A percentile compares a stretch with the other conserved stretches of the same genome.
Evolutionary conservation across 495 filamentous ascomycete species (phyloP).

Genomic region (Sordaria brevicollis): DNA sequence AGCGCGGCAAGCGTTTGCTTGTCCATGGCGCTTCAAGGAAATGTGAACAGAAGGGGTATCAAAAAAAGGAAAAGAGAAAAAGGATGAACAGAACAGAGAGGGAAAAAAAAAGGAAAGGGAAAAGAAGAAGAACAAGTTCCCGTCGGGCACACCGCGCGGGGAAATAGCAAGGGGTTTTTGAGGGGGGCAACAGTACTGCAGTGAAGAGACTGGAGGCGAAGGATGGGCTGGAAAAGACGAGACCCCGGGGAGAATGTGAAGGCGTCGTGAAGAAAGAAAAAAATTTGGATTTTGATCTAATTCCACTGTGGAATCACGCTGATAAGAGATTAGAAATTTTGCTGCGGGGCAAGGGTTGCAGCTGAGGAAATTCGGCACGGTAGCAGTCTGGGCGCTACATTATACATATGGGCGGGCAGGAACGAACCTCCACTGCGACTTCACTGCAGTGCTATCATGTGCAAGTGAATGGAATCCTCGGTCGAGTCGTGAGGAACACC

Average conservation of each 20-base stretch:
- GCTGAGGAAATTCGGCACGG: not conserved
- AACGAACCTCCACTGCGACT: not conserved
- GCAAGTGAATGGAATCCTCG: not conserved
- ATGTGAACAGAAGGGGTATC: constrained; percentile 18
- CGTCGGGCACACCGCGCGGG: not conserved
- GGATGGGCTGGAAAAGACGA: constrained; percentile 2
- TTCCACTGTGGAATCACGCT: constrained; percentile 15
- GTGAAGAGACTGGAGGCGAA: not conserved
- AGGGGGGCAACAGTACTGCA: constrained; percentile 1
- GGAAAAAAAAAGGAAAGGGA: constrained; percentile 3
- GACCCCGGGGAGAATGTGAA: not conserved
- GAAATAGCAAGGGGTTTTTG: not conserved
- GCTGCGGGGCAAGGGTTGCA: constrained; percentile 9
- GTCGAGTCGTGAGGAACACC: too few species aligned
- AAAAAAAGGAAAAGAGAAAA: constrained; percentile 6
- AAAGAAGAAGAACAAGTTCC: not conserved
- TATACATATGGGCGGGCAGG: too few species aligned
- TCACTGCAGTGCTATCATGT: not conserved
- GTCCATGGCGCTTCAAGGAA: constrained; percentile 44
- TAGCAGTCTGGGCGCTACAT: not conserved
- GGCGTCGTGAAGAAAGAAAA: constrained; percentile 6
- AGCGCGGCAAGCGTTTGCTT: constrained; percentile 63
- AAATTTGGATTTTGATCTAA: constrained; percentile 16
- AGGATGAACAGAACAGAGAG: constrained; percentile 1
- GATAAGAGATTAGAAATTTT: constrained; percentile 16